Base-by-base conservation (phyloP, 2,329 filamentous ascomycete genomes). In the Colletotrichum liaoningense region DNA sequence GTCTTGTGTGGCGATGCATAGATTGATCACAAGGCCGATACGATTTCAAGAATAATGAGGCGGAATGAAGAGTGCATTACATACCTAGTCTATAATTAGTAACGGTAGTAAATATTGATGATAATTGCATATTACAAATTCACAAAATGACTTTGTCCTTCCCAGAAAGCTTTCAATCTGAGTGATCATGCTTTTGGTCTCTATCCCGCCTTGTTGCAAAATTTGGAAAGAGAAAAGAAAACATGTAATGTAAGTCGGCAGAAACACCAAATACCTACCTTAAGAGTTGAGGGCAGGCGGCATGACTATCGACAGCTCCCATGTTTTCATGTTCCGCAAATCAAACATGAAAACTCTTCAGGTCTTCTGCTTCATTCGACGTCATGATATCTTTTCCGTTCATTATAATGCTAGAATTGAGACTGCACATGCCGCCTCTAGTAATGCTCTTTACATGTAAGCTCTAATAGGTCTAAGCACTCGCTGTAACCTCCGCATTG, bases 401-500 rank as follows among this genome's bases (percentile, higher is more conserved):
- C 8, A 49, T 49, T 0, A 14, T 14, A 2, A 49, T 49, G 42
- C 42, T 4, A 11, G 16, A 11, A 16, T 49, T 11, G 7, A 49
- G 52, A 49, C 49, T 5, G 6, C 2, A 49, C 33, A 35, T 35
- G 33, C 11, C 33, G 11, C 1, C 24, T 63, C 11, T 49, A 26
- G n/a, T 2, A 11, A 16, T 11, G 1, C 2, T 12, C 42, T 1
- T 35, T 35, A 35, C 33, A 35, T 35, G 33, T 12, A n/a, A 1
- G 8, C 19, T 49, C 19, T 4, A 1, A 6, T 26, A 3, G 6
- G 5, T 26, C 24, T 19, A 35, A 19, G 7, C 28, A 8, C 5
- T 38, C 14, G 65, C 58, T 38, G 14, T n/a, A 12, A 72, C 16
- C 52, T 69, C 30, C 9, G 38, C 24, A 24, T 72, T 69, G 2